A percentile compares a stretch with the other conserved stretches of the same genome.
These are phyloP conservation scores for Nicotiana noctiflora DNA, from an alignment of 257 asterid species.

Conservation along the genomic window DNA sequence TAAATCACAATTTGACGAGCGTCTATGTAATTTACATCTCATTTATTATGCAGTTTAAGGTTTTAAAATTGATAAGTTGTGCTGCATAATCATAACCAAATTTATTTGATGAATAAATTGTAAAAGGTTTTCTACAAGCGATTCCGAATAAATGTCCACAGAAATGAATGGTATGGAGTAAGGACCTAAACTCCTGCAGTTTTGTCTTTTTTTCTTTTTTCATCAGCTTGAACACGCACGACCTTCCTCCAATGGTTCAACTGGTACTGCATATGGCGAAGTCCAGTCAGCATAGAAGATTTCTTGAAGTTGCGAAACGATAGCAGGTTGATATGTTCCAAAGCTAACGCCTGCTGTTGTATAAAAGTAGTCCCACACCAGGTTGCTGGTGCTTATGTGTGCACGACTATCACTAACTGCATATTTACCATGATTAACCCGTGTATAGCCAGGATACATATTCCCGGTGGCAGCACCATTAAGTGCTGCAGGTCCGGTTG, in stretches of 20 bases:
- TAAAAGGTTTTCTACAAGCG: not conserved
- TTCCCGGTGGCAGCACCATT: conserved; percentile 49
- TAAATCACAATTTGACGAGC: too few relatives aligned
- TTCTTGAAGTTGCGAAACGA: conserved; percentile 64
- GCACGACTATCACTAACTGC: conserved; percentile 72
- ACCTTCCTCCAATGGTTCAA: conserved; percentile 43
- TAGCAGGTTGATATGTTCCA: conserved; percentile 56
- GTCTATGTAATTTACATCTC: too few relatives aligned
- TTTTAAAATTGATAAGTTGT: too few relatives aligned
- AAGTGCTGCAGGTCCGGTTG: conserved; percentile 57
- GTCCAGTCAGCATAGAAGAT: conserved; percentile 84
- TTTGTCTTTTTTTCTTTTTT: not conserved
- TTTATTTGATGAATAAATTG: not conserved
- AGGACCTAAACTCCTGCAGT: not conserved
- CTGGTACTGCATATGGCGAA: conserved; percentile 64
- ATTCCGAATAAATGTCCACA: not conserved
- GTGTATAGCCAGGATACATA: conserved; percentile 58
- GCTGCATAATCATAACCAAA: too few relatives aligned
- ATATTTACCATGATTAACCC: conserved; percentile 84
- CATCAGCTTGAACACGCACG: conserved; percentile 35
- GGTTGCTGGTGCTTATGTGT: conserved; percentile 77
- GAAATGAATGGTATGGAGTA: not conserved
- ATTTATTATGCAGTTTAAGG: too few relatives aligned
- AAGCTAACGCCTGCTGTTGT: conserved; percentile 72
- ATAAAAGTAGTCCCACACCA: conserved; percentile 83